Base-by-base conservation (phyloP, 1,284 basidiomycete genomes). In the Malassezia nana region DNA sequence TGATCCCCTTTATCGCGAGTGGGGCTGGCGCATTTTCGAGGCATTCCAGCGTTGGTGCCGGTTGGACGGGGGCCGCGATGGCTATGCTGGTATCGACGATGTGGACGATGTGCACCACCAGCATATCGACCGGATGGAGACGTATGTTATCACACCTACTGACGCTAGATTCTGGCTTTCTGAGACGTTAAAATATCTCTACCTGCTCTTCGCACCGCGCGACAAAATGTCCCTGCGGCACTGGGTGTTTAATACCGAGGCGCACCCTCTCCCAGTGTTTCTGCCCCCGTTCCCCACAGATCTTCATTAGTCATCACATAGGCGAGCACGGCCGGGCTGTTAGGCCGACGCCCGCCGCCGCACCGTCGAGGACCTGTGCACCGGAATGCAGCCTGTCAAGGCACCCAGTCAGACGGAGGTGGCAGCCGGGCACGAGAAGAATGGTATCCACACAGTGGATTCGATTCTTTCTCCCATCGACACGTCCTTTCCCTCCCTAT, bases 131-230 rank as follows among this genome's bases (percentile, higher is more conserved):
- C 85, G 86, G 74, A 94, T 94, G 88, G 91, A 95, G 77, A 92
- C 91, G 15, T 94, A 82, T 76, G 52, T 55, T 12, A n/a, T 9
- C 24, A 10, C 18, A 7, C n/a, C 10, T 29, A 15, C 43, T 46
- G 8, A 46, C 12, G 13, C 13, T 22, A 63, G 60, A 9, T 73
- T 73, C 44, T 73, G 70, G 70, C 74, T 85, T 82, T 76, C 74
- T 83, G 90, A 95, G 76, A 95, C 90, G 5, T 76, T 96, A 53
- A 96, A 98, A 75, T 98, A 98, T 75, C 78, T 98, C 35, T 95
- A 86, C 71, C 76, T 96, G 57, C 77, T 94, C 5, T 96, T 94
- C 72, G 82, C 84, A 44, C 86, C 89, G 64, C 80, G 81, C 15
- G 78, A 77, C 45, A 71, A 79, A 1, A 59, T 86, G 46, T 82